Percentiles rank a stretch among this genome's conserved stretches.
Evolutionary conservation across 2,329 filamentous ascomycete genomes (phyloP).

Genomic region (Colletotrichum chrysophilum): DNA sequence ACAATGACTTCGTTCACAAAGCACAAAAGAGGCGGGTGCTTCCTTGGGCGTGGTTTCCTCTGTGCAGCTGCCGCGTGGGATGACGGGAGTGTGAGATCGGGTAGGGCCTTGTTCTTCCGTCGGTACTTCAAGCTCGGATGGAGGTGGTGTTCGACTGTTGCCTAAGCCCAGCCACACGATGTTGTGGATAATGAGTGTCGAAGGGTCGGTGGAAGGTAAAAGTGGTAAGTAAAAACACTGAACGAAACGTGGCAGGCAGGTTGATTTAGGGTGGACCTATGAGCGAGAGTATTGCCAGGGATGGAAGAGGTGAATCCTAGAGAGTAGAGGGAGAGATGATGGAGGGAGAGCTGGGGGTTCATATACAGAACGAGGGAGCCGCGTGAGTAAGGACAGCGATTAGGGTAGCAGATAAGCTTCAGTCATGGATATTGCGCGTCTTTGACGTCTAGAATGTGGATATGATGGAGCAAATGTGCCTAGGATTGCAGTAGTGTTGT

Average conservation of each 20-base stretch:
- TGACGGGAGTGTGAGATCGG: not conserved
- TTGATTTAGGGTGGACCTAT: not conserved
- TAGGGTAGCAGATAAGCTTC: slow-evolving; percentile 17
- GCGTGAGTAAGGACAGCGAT: not conserved
- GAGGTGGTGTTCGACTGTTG: not conserved
- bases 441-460: slow-evolving; percentile 11
- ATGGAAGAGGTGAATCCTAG: not conserved
- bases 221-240: not conserved
- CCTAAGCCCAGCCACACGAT: not conserved
- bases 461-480: slow-evolving; percentile 4
- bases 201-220: not conserved
- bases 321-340: not conserved
- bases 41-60: not conserved
- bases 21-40: not conserved
- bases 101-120: not conserved
- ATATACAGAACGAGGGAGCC: slow-evolving; percentile 12
- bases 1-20: slow-evolving; percentile 1
- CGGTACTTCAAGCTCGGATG: not conserved
- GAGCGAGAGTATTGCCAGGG: slow-evolving; percentile 3
- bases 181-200: not conserved
- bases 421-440: slow-evolving; percentile 10
- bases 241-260: not conserved
- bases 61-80: slow-evolving; percentile 1
- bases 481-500: slow-evolving; percentile 5
- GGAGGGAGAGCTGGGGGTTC: slow-evolving; percentile 5